These are phyloP conservation scores for Pleurotus djamor DNA, from an alignment of 768 basidiomycete species.

Conservation along the genomic window DNA sequence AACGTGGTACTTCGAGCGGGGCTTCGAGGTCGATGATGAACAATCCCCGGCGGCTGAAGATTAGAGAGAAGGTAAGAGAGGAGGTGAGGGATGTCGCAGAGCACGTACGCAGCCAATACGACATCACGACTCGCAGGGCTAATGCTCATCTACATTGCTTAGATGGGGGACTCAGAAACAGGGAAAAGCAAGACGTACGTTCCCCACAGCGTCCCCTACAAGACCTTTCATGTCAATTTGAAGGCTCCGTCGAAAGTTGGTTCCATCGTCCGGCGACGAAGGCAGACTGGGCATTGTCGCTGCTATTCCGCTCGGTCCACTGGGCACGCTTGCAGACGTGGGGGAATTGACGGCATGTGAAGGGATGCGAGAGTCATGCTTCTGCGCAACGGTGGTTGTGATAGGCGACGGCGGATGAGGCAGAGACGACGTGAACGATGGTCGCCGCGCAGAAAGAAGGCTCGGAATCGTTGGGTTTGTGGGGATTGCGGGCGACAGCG, in stretches of 20 bases:
- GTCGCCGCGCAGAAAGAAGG: constrained; percentile 2
- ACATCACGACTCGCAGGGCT: constrained; percentile 87
- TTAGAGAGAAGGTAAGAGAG: neutral
- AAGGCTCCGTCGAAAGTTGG: constrained; percentile 55
- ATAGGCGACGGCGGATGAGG: neutral
- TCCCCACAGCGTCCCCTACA: constrained; percentile 82
- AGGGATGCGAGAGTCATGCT: neutral
- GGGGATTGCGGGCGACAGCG: neutral
- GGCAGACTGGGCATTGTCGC: constrained; percentile 1
- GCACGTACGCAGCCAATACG: constrained; percentile 80
- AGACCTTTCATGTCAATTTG: constrained; percentile 80
- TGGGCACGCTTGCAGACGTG: neutral
- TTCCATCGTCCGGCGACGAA: constrained; percentile 50
- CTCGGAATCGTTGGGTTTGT: neutral
- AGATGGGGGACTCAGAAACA: neutral
- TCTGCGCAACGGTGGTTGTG: neutral
- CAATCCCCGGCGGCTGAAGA: constrained; percentile 72
- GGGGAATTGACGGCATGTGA: neutral
- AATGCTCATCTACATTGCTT: constrained; percentile 75
- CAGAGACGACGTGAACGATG: neutral
- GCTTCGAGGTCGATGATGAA: constrained; percentile 94
- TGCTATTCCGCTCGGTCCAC: constrained; percentile 3
- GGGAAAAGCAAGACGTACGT: constrained; percentile 45
- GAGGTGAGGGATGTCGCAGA: neutral
- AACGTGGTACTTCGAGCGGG: constrained; percentile 84